phyloP scores from a whole-genome alignment of 23 red algal genomes.

The Gracilaria gracilis region DNA sequence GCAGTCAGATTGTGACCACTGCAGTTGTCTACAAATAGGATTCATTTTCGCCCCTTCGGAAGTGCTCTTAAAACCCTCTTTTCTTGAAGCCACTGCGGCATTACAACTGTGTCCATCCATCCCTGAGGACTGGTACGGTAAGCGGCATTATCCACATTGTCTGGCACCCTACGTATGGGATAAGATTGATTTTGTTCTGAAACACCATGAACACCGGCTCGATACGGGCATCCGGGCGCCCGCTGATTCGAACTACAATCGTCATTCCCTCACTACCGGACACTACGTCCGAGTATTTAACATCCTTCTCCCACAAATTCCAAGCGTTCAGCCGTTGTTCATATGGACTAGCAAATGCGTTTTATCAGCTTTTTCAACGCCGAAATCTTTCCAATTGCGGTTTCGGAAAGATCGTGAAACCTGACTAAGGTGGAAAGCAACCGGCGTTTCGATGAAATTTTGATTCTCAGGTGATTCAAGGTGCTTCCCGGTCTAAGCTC shows the following conservation, averaged over 20 bases:
- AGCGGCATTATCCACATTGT: neutral
- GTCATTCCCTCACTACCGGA: conserved; percentile 26
- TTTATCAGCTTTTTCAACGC: conserved; percentile 19
- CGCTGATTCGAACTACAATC: conserved; percentile 13
- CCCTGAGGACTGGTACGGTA: neutral
- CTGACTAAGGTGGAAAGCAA: neutral
- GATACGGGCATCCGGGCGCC: neutral
- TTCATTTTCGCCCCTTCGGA: neutral
- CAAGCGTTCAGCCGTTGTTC: neutral
- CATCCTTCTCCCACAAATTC: neutral
- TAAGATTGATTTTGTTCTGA: conserved; percentile 3
- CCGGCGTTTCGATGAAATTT: neutral
- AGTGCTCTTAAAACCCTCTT: neutral
- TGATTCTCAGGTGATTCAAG: neutral
- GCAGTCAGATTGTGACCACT: conserved; percentile 5
- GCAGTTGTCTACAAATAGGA: conserved; percentile 23
- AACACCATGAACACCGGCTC: conserved; percentile 13
- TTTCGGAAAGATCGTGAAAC: neutral
- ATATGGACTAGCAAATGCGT: conserved; percentile 14
- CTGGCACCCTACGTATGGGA: conserved; percentile 7
- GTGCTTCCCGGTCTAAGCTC: conserved; percentile 6
- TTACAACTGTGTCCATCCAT: conserved; percentile 17
- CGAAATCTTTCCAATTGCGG: neutral
- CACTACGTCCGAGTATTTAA: conserved; percentile 34
- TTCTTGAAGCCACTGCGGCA: neutral